Percentiles rank a stretch among this genome's conserved stretches.
phyloP scores from a whole-genome alignment of 169 alveolate genomes.

The Fabrea salina region DNA sequence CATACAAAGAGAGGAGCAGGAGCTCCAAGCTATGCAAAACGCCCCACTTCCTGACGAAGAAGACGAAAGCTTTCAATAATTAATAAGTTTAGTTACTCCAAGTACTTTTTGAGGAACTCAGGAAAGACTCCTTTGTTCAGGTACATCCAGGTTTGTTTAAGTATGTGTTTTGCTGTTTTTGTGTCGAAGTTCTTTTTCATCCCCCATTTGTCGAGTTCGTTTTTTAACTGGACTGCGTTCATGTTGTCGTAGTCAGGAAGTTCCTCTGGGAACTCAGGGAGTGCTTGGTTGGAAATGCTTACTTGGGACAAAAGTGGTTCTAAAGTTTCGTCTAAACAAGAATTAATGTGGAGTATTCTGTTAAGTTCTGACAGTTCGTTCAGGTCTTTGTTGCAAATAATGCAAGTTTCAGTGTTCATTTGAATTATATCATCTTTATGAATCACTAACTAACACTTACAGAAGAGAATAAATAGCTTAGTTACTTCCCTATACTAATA shows the following conservation, averaged over 20 bases:
- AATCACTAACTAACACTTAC: background rate
- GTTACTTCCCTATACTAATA: background rate
- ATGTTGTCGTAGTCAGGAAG: slow-evolving; percentile 18
- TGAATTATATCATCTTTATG: background rate
- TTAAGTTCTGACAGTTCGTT: background rate
- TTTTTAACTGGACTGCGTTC: background rate
- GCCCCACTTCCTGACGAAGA: slow-evolving; percentile 27
- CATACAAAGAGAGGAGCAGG: background rate
- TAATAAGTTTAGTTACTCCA: too few species aligned
- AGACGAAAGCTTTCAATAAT: background rate
- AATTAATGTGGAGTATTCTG: background rate
- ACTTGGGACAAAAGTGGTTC: background rate
- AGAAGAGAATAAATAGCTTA: background rate
- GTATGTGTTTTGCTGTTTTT: background rate
- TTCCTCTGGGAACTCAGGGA: too few species aligned
- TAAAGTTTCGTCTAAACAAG: background rate
- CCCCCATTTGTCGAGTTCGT: background rate
- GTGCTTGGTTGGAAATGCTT: too few species aligned
- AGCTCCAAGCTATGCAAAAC: background rate
- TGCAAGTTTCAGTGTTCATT: background rate
- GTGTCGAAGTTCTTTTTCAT: slow-evolving; percentile 8
- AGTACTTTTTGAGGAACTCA: background rate
- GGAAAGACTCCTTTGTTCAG: background rate
- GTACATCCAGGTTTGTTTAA: slow-evolving; percentile 10
- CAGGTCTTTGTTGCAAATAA: slow-evolving; percentile 1